phyloP scores from a whole-genome alignment of 495 filamentous ascomycete genomes.

The Podospora australis region DNA sequence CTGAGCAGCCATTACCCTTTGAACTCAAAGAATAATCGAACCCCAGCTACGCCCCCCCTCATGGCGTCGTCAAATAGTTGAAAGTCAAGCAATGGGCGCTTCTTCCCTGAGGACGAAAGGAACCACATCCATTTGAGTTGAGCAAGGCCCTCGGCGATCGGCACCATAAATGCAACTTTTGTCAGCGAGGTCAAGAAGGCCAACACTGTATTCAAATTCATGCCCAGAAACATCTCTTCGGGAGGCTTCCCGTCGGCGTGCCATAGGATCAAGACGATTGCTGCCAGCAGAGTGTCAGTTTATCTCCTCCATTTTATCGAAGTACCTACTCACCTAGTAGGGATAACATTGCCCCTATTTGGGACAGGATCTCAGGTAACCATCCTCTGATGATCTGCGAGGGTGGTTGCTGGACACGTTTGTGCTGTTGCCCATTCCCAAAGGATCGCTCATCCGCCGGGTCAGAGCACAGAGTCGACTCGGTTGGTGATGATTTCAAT shows the following conservation, averaged over 20 bases:
- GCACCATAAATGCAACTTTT: constrained; percentile 33
- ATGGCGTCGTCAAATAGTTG: constrained; percentile 37
- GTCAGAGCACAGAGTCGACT: no score
- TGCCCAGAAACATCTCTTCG: constrained; percentile 35
- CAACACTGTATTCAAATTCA: constrained; percentile 41
- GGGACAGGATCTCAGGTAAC: constrained; percentile 11
- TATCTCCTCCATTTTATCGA: background rate
- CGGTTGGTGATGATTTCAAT: background rate
- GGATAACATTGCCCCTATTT: constrained; percentile 4
- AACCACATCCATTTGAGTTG: constrained; percentile 48
- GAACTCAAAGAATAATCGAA: constrained; percentile 26
- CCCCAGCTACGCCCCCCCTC: constrained; percentile 31
- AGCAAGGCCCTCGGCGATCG: constrained; percentile 31
- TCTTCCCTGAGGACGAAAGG: constrained; percentile 5
- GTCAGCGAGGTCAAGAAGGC: constrained; percentile 38
- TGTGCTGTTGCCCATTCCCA: background rate
- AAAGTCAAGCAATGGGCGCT: constrained; percentile 34
- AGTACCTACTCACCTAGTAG: background rate
- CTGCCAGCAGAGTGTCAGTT: background rate
- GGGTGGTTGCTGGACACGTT: background rate
- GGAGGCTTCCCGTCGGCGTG: constrained; percentile 32
- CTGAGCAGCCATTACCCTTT: no score
- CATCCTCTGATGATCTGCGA: background rate
- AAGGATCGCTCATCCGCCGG: background rate
- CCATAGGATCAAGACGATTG: constrained; percentile 31